phyloP scores from a whole-genome alignment of 2,329 filamentous ascomycete species.

The Coniella vitis region DNA sequence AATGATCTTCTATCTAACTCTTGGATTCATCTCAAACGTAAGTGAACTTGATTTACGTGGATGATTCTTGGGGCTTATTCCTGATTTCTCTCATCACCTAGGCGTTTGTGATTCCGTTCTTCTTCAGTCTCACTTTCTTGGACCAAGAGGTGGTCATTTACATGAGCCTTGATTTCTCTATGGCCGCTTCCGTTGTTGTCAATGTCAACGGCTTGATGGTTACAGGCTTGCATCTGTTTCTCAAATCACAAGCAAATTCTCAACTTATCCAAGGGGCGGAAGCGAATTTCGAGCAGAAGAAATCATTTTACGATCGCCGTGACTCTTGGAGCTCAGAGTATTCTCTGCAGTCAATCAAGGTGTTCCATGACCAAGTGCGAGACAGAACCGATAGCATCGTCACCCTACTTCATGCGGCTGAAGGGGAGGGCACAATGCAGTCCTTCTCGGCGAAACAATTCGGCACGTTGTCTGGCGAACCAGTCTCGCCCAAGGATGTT shows the following conservation, averaged over 20 bases:
- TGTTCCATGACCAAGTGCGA: neutral
- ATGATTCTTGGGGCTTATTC: neutral
- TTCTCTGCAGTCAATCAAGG: conserved; percentile 27
- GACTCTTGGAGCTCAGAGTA: conserved; percentile 26
- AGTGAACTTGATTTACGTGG: conserved; percentile 21
- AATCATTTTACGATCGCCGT: conserved; percentile 37
- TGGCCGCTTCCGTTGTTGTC: conserved; percentile 58
- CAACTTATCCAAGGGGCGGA: conserved; percentile 41
- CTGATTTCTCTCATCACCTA: conserved; percentile 21
- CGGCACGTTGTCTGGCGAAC: conserved; percentile 1
- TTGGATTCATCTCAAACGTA: conserved; percentile 53
- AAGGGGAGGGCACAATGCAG: neutral
- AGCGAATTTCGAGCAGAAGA: conserved; percentile 37
- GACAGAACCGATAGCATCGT: conserved; percentile 5
- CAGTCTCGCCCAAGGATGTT: conserved; percentile 11
- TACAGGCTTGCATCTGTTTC: conserved; percentile 59
- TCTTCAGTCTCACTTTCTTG: conserved; percentile 47
- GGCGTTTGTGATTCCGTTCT: conserved; percentile 57
- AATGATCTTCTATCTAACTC: conserved; percentile 61
- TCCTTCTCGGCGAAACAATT: neutral
- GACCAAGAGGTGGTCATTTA: conserved; percentile 29
- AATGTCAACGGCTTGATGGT: conserved; percentile 61
- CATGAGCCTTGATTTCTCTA: conserved; percentile 43
- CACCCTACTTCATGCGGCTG: conserved; percentile 4
- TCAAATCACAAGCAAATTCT: conserved; percentile 56